These are phyloP conservation scores for Echinosophora koreensis DNA, from an alignment of 306 rosid genomes.

Conservation along the genomic window DNA sequence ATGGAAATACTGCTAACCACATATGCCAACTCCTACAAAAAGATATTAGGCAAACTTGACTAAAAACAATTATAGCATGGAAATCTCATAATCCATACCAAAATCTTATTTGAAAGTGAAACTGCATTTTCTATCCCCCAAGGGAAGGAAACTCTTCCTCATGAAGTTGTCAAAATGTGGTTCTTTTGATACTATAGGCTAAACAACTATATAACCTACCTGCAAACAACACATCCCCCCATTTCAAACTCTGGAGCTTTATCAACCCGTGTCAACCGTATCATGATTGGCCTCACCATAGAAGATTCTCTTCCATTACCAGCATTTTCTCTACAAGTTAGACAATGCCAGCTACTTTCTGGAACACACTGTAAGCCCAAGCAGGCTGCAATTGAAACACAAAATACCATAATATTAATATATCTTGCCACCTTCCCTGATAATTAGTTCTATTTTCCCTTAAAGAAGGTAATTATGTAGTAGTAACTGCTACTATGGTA, in stretches of 20 bases:
- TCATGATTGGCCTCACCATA: conserved; percentile 75
- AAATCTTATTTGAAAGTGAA: conserved; percentile 28
- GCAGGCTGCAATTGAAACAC: conserved; percentile 74
- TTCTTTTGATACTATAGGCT: neutral
- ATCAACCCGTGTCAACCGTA: conserved; percentile 86
- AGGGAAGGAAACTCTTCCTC: conserved; percentile 21
- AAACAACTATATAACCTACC: conserved; percentile 62
- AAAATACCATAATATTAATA: conserved; percentile 31
- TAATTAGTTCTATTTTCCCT: conserved; percentile 5
- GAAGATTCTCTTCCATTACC: conserved; percentile 67
- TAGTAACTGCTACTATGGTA: conserved; percentile 12
- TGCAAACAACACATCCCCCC: conserved; percentile 99
- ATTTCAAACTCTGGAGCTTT: conserved; percentile 84
- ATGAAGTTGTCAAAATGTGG: conserved; percentile 7
- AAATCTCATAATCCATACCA: conserved; percentile 25
- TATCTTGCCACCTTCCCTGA: conserved; percentile 1
- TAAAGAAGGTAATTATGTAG: neutral
- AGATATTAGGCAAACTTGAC: neutral
- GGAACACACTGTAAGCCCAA: conserved; percentile 73
- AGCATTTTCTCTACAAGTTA: conserved; percentile 77
- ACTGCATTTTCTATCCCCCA: neutral
- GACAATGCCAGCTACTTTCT: conserved; percentile 85
- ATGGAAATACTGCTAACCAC: neutral
- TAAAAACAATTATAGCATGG: neutral
- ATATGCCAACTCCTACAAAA: neutral